Base-by-base conservation (phyloP, 768 basidiomycete genomes). In the Leucocoprinus birnbaumii region DNA sequence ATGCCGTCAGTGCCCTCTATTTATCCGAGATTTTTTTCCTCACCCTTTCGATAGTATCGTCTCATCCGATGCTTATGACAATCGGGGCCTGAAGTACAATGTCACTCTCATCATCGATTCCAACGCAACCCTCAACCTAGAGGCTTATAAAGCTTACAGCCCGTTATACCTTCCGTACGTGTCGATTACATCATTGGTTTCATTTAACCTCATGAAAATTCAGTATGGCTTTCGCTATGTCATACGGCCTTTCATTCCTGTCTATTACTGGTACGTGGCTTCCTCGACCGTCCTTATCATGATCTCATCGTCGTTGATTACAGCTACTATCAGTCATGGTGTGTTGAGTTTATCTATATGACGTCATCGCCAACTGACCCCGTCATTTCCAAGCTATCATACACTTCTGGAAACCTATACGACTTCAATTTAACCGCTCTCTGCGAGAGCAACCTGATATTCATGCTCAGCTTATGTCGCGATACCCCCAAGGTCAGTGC, bases 161-260 rank as follows among this genome's bases (percentile, higher is more conserved):
- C 80, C 79, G 0, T 57, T 80, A 21, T 80, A 73, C 63, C 68
- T 77, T 40, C 70, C 77, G 81, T 76, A 61, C 51, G 70, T 68
- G 13, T n/a, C 34, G 44, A 13, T 41, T 3, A 3, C 22, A 19
- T 44, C 21, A 26, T 11, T 21, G 19, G 18, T 9, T n/a, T 55
- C n/a, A 3, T 19, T 27, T 41, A 42, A 24, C 25, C 57, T 53
- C 34, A 45, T 51, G 25, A 22, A 24, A 18, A 11, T 10, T 10
- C 48, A 80, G 80, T 26, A 81, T 80, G 37, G 79, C 80, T 3
- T 84, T 84, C 58, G 76, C 76, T 16, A 70, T 83, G 54, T 74
- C 79, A 13, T 87, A 87, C 58, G 81, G 79, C 42, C 72, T 82
- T 2, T 78, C 80, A 3, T 83, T 83, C 62, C 81, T 88, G 9